Conservation (phyloP, 305 asterid species). For the Plantago coronopus region DNA sequence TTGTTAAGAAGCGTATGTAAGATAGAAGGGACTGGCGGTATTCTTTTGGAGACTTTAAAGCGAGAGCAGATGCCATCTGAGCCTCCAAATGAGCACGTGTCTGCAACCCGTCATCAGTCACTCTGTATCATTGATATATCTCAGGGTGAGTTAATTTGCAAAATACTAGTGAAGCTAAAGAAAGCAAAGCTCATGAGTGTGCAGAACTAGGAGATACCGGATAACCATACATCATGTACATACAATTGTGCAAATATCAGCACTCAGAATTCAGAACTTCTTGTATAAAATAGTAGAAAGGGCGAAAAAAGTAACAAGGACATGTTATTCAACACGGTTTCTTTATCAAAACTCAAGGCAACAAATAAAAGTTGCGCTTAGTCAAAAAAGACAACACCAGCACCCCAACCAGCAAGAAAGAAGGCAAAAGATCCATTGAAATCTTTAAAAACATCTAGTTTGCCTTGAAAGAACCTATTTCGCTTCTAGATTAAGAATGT, state of each 20-base stretch:
- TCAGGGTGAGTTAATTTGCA: conserved; percentile 14
- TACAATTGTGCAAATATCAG: background rate
- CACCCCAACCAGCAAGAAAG: too few relatives aligned
- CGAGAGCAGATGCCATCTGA: conserved; percentile 83
- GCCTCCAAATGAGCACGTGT: conserved; percentile 97
- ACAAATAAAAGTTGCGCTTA: too few relatives aligned
- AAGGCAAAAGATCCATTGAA: too few relatives aligned
- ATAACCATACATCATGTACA: too few relatives aligned
- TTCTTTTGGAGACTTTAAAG: conserved; percentile 77
- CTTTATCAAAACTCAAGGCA: background rate
- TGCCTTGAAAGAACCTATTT: too few relatives aligned
- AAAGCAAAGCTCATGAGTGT: background rate
- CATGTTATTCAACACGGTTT: too few relatives aligned
- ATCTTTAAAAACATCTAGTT: too few relatives aligned
- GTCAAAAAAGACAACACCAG: background rate
- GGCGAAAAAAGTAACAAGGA: too few relatives aligned
- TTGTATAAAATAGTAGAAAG: too few relatives aligned
- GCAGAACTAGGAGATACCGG: background rate
- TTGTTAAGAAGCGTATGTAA: conserved; percentile 75
- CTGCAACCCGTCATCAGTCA: conserved; percentile 85
- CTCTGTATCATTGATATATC: conserved; percentile 49
- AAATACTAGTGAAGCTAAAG: background rate
- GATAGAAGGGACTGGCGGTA: conserved; percentile 89
- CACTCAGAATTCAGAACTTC: background rate
- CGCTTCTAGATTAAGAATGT: too few relatives aligned